A percentile compares a stretch with the other conserved stretches of the same genome.
phyloP scores from a whole-genome alignment of 805 yeast genomes.

The Lipomyces spencermartinsiae region DNA sequence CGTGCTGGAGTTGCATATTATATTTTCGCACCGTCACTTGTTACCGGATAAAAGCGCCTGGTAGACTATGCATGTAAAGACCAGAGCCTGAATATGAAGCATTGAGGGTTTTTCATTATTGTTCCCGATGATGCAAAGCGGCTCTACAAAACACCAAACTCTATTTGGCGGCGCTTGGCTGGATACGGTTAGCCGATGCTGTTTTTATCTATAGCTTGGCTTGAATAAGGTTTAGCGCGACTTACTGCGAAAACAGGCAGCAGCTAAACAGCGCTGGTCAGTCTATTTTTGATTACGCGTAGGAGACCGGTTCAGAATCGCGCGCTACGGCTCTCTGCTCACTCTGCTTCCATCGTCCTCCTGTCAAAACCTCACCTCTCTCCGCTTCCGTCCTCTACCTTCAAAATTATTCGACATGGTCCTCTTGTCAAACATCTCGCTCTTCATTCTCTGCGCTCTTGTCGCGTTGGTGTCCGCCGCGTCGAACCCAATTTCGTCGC shows the following conservation, averaged over 20 bases:
- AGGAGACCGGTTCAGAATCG: background rate
- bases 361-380: background rate
- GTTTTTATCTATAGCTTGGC: background rate
- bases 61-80: too few species aligned
- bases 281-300: background rate
- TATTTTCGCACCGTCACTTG: too few species aligned
- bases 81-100: too few species aligned
- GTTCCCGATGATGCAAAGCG: too few species aligned
- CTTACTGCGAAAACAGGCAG: background rate
- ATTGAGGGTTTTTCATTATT: too few species aligned
- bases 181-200: background rate
- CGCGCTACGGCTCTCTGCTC: background rate
- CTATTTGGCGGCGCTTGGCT: background rate
- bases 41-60: too few species aligned
- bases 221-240: background rate
- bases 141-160: background rate
- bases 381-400: background rate
- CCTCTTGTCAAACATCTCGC: slow-evolving; percentile 1
- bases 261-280: background rate
- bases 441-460: slow-evolving; percentile 21
- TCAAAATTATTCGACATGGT: slow-evolving; percentile 8
- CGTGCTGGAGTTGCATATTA: too few species aligned
- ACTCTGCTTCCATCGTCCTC: slow-evolving; percentile 2
- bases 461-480: slow-evolving; percentile 25
- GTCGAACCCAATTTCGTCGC: slow-evolving; percentile 31